phyloP scores from a whole-genome alignment of 768 basidiomycete genomes.

The Termitomyces sp. region DNA sequence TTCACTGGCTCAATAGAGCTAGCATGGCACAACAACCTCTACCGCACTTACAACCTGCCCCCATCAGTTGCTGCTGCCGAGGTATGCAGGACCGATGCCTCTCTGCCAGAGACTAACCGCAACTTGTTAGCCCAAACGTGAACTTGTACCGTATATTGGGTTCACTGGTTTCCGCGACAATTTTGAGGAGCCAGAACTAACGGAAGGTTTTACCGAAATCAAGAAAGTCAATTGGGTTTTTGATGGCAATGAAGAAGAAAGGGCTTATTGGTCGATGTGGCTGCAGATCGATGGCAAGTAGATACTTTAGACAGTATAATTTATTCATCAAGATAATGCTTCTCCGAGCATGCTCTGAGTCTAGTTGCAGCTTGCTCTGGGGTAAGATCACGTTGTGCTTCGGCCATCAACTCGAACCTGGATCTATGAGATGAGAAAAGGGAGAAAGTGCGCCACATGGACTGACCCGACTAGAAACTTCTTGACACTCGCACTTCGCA shows the following conservation, averaged over 20 bases:
- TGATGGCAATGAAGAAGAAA: constrained; percentile 72
- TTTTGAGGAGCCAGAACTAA: constrained; percentile 62
- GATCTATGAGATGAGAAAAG: background rate
- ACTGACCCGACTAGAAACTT: constrained; percentile 90
- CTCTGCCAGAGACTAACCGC: background rate
- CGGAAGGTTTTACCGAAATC: constrained; percentile 80
- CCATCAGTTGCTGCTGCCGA: constrained; percentile 40
- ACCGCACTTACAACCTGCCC: constrained; percentile 69
- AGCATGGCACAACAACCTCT: constrained; percentile 92
- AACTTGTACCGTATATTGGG: constrained; percentile 57
- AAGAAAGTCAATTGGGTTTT: constrained; percentile 80
- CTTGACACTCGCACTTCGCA: constrained; percentile 77
- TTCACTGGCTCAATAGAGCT: constrained; percentile 79
- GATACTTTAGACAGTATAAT: constrained; percentile 17
- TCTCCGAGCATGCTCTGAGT: constrained; percentile 51
- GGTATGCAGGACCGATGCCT: constrained; percentile 27
- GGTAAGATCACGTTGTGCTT: constrained; percentile 87
- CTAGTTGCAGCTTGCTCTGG: constrained; percentile 81
- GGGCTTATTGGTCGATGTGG: constrained; percentile 80
- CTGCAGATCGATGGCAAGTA: constrained; percentile 75
- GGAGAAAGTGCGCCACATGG: background rate
- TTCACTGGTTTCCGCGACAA: constrained; percentile 56
- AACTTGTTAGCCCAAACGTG: constrained; percentile 41
- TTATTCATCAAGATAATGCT: constrained; percentile 53
- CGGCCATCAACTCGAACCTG: constrained; percentile 89